Conservation (phyloP, 2,329 filamentous ascomycete genomes). For the Beauveria bassiana region DNA sequence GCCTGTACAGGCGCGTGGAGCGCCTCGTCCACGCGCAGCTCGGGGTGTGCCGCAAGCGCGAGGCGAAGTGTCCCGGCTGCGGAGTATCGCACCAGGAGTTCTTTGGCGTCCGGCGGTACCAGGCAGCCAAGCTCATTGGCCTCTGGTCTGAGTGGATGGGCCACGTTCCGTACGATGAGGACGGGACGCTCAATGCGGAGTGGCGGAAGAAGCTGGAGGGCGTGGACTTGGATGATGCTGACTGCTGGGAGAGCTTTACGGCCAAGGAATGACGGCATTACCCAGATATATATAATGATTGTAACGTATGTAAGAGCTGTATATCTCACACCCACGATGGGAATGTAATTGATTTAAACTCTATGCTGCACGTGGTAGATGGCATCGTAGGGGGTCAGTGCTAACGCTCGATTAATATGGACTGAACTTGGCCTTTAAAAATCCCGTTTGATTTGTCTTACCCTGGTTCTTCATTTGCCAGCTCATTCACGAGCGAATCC, state of each 20-base stretch:
- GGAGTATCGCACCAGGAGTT: slow-evolving; percentile 20
- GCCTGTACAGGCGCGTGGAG: slow-evolving; percentile 21
- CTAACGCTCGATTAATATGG: not conserved
- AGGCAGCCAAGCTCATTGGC: slow-evolving; percentile 15
- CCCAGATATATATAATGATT: not conserved
- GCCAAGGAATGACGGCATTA: not conserved
- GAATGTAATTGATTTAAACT: too few species aligned
- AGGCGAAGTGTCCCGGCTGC: slow-evolving; percentile 20
- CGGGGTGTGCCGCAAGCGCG: slow-evolving; percentile 18
- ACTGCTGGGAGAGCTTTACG: slow-evolving; percentile 21
- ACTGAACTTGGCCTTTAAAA: not conserved
- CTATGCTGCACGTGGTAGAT: not conserved
- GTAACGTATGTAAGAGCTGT: too few species aligned
- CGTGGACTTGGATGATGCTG: slow-evolving; percentile 18
- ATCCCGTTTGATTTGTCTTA: not conserved
- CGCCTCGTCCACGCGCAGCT: slow-evolving; percentile 23
- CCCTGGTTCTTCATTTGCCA: not conserved
- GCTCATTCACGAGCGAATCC: not conserved
- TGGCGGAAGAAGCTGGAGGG: slow-evolving; percentile 18
- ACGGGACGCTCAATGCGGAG: slow-evolving; percentile 17
- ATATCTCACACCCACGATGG: too few species aligned
- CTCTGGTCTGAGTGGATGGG: slow-evolving; percentile 23
- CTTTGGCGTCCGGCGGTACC: slow-evolving; percentile 18
- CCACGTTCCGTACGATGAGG: slow-evolving; percentile 21
- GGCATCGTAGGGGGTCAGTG: not conserved